Evolutionary conservation across 1,139 yeast species (phyloP).

Genomic region (Blastobotrys aristatus): DNA sequence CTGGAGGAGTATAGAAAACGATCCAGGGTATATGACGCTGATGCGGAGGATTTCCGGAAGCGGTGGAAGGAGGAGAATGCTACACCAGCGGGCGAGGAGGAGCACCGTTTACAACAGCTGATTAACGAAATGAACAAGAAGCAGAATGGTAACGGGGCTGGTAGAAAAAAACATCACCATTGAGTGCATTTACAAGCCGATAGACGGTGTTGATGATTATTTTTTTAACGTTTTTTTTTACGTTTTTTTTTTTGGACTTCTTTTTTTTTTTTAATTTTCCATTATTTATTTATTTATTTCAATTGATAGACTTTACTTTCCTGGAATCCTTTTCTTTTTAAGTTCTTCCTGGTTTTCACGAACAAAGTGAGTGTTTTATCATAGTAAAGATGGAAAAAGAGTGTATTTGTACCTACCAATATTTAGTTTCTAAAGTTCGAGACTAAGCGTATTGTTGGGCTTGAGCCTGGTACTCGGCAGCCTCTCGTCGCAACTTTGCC

Average conservation of each 20-base stretch:
- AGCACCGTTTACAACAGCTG: conserved; percentile 25
- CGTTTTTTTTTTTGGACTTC: neutral
- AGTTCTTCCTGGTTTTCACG: too few species aligned
- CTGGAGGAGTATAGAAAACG: conserved; percentile 34
- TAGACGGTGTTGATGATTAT: neutral
- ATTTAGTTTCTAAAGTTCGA: too few species aligned
- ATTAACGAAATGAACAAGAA: conserved; percentile 14
- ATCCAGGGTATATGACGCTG: conserved; percentile 35
- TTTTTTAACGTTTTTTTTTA: neutral
- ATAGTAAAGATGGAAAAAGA: too few species aligned
- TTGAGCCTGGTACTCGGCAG: too few species aligned
- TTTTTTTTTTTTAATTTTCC: neutral
- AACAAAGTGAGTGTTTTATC: too few species aligned
- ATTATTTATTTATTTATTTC: neutral
- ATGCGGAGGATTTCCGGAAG: conserved; percentile 37
- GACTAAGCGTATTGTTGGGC: too few species aligned
- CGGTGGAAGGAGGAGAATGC: conserved; percentile 38
- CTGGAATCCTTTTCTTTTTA: neutral
- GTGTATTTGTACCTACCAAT: too few species aligned
- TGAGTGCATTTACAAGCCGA: too few species aligned
- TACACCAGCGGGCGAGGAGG: conserved; percentile 34
- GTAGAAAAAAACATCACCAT: neutral
- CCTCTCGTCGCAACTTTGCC: too few species aligned
- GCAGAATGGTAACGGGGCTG: neutral
- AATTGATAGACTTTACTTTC: neutral